Evolutionary conservation across 768 basidiomycete genomes (phyloP).

Genomic region (Serendipita indica): DNA sequence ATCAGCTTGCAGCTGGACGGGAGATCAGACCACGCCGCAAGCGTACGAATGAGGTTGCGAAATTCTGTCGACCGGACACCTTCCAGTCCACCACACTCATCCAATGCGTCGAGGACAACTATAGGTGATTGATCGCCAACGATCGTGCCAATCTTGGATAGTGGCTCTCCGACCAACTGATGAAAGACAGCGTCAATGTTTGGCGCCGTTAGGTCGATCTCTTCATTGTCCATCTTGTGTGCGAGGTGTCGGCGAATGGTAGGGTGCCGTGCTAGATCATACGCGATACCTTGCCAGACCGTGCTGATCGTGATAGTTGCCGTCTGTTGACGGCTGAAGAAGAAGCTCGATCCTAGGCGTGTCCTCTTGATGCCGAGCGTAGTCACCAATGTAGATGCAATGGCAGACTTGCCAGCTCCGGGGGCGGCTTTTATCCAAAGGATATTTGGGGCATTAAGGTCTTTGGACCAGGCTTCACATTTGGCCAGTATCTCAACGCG

Average conservation of each 20-base stretch:
- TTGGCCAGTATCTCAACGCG: neutral
- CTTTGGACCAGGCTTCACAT: neutral
- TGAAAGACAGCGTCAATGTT: neutral
- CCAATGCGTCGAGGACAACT: neutral
- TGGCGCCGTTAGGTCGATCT: neutral
- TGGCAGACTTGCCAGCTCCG: constrained; percentile 2
- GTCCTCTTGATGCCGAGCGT: neutral
- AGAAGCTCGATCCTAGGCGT: neutral
- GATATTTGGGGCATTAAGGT: neutral
- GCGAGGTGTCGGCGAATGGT: neutral
- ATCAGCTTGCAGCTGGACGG: neutral
- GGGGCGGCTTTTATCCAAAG: constrained; percentile 1
- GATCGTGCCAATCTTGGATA: neutral
- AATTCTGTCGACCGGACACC: neutral
- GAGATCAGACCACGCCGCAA: neutral
- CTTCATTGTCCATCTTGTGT: neutral
- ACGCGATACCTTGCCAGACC: neutral
- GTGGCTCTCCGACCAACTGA: neutral
- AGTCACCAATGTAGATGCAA: neutral
- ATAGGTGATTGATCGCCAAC: neutral
- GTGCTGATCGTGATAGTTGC: neutral
- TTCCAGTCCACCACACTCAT: constrained; percentile 6
- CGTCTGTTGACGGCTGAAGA: neutral
- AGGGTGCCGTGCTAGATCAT: neutral
- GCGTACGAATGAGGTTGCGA: neutral